phyloP scores from a whole-genome alignment of 2,329 filamentous ascomycete genomes.

The Xylaria hypoxylon region DNA sequence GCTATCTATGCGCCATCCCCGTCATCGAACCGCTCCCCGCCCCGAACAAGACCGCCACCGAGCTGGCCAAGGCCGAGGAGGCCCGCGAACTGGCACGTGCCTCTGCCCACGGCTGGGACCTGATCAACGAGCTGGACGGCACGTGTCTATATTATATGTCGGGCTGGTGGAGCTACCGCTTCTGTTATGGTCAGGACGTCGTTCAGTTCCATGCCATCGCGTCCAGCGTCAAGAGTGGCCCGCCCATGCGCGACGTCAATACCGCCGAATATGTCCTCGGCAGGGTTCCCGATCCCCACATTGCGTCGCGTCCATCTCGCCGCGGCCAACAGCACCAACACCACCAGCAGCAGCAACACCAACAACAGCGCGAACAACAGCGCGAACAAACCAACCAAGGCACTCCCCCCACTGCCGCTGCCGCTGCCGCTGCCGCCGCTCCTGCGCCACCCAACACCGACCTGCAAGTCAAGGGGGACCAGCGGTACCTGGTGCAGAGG shows the following conservation, averaged over 20 bases:
- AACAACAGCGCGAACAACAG: neutral
- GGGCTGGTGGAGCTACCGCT: conserved; percentile 97
- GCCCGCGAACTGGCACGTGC: conserved; percentile 83
- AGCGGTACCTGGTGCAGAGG: conserved; percentile 86
- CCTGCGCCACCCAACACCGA: conserved; percentile 65
- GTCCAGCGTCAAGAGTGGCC: conserved; percentile 72
- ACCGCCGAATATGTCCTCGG: conserved; percentile 84
- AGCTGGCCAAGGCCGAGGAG: conserved; percentile 77
- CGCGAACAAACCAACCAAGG: conserved; percentile 37
- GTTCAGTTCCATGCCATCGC: conserved; percentile 91
- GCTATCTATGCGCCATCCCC: conserved; percentile 88
- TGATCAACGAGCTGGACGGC: conserved; percentile 81
- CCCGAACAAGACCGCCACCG: conserved; percentile 74
- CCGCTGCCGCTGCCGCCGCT: conserved; percentile 18
- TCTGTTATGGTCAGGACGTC: conserved; percentile 89
- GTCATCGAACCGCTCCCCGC: conserved; percentile 68
- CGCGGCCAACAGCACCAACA: conserved; percentile 41
- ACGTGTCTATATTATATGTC: conserved; percentile 83
- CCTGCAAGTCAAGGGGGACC: conserved; percentile 84
- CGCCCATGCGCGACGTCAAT: conserved; percentile 80
- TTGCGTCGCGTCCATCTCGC: conserved; percentile 43
- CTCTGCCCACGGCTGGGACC: conserved; percentile 80
- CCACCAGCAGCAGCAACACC: conserved; percentile 5
- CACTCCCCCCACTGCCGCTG: conserved; percentile 2
- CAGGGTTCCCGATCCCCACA: conserved; percentile 57